A percentile compares a stretch with the other conserved stretches of the same genome.
Evolutionary conservation across 768 basidiomycete species (phyloP).

Genomic region (Leccinum rimulosum): DNA sequence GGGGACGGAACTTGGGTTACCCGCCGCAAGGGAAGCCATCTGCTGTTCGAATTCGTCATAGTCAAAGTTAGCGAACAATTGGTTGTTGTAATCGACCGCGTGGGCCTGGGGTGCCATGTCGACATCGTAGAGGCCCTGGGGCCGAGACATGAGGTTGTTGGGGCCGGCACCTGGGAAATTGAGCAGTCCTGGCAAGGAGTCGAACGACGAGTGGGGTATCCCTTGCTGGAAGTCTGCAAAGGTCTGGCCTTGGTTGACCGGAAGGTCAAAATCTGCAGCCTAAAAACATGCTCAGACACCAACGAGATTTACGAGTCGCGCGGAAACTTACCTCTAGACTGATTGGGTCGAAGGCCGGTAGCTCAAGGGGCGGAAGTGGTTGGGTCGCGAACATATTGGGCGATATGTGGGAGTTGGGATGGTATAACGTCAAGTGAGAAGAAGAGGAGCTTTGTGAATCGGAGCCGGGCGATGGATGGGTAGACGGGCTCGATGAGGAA

Average conservation of each 20-base stretch:
- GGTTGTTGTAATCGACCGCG: slow-evolving; percentile 7
- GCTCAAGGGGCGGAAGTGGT: slow-evolving; percentile 3
- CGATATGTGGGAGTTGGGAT: slow-evolving; percentile 13
- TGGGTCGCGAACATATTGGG: slow-evolving; percentile 9
- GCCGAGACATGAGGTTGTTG: slow-evolving; percentile 30
- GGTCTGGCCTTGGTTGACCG: slow-evolving; percentile 10
- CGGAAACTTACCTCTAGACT: slow-evolving; percentile 12
- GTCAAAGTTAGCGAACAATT: slow-evolving; percentile 25
- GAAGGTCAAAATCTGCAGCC: slow-evolving; percentile 14
- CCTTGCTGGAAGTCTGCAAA: neutral
- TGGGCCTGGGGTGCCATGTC: slow-evolving; percentile 14
- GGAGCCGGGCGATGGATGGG: slow-evolving; percentile 8
- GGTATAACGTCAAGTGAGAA: slow-evolving; percentile 9
- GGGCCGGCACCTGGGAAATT: slow-evolving; percentile 34
- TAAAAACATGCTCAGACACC: slow-evolving; percentile 1
- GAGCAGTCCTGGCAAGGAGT: slow-evolving; percentile 31
- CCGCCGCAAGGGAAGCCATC: slow-evolving; percentile 2
- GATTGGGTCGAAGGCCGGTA: neutral
- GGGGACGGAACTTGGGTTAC: slow-evolving; percentile 3
- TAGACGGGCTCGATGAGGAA: slow-evolving; percentile 15
- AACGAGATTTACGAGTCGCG: neutral
- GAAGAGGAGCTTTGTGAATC: slow-evolving; percentile 20
- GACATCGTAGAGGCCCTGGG: slow-evolving; percentile 39
- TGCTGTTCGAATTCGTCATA: slow-evolving; percentile 14
- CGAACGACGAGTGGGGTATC: slow-evolving; percentile 7